Base-by-base conservation (phyloP, 1,139 yeast species). In the Pichia sp. region DNA sequence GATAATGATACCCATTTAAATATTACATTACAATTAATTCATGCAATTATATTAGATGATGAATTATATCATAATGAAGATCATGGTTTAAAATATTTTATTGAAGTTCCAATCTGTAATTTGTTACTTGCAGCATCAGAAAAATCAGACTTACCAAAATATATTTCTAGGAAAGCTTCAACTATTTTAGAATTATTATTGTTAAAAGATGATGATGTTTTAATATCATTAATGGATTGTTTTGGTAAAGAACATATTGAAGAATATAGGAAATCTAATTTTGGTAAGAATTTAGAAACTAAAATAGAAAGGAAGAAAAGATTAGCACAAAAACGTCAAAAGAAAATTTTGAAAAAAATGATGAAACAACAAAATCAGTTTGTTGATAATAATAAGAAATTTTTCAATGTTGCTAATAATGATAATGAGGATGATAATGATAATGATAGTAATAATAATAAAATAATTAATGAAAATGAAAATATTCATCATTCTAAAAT, bases 351-450 rank as follows among this genome's bases (percentile, higher is more conserved):
- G 72, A 86, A 79, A 2, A 86, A 82, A 49, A 77, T 91, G 61
- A 79, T 79, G 46, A 77, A 75, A 50, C 95, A 86, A 52, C 96
- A 88, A 55, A 64, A 72, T 14, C 71, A 69, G 61, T 89, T 89
- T 60, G 73, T 81, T 41, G 72, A 74, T 47, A 72, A 74, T 14
- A 67, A 71, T 50, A 43, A 51, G 31, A 38, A 39, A 2, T 50
- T 41, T 31, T 51, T 55, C 28, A n/a, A n/a, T n/a, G n/a, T n/a
- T n/a, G n/a, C n/a, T n/a, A n/a, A n/a, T n/a, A n/a, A n/a, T n/a
- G n/a, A n/a, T 26, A 14, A 14, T 26, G 39, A 45, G 9, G 12
- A 24, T 22, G 47, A 43, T n/a, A 20, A 30, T 18, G 40, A 21
- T 8, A 18, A 20, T 15, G 11, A 31, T 4, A 15, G 7, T 21